Conservation (phyloP, 805 yeast genomes). For the Sporopachydermia quercuum region DNA sequence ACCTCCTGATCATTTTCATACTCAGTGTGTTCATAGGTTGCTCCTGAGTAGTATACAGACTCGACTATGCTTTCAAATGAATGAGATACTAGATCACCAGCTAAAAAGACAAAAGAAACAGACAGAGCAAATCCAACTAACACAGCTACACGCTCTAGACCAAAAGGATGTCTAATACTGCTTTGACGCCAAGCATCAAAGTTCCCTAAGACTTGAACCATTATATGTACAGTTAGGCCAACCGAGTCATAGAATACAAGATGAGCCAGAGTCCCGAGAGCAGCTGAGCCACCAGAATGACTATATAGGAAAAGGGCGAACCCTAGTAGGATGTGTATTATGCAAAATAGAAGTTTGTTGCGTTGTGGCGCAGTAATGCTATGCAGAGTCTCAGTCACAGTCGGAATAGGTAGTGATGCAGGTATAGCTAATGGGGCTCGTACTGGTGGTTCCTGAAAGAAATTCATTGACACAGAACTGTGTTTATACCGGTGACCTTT, state of each 20-base stretch:
- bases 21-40: no score
- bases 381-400: conserved; percentile 40
- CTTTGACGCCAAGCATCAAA: conserved; percentile 84
- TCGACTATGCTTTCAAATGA: conserved; percentile 58
- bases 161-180: conserved; percentile 80
- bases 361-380: conserved; percentile 48
- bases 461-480: conserved; percentile 89
- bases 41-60: conserved; percentile 12
- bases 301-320: conserved; percentile 46
- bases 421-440: conserved; percentile 51
- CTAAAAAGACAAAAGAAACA: conserved; percentile 77
- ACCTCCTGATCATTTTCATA: background rate
- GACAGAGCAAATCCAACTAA: conserved; percentile 77
- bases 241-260: conserved; percentile 75
- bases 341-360: conserved; percentile 42
- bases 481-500: conserved; percentile 93
- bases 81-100: conserved; percentile 79
- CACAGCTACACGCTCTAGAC: conserved; percentile 82
- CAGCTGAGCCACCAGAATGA: conserved; percentile 36
- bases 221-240: conserved; percentile 52
- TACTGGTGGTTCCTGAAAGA: conserved; percentile 83
- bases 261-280: conserved; percentile 71
- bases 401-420: conserved; percentile 60
- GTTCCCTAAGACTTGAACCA: conserved; percentile 73
- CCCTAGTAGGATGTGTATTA: conserved; percentile 40